Conservation (phyloP, 2,329 filamentous ascomycete species). For the Chrysosporium keratinophilum region DNA sequence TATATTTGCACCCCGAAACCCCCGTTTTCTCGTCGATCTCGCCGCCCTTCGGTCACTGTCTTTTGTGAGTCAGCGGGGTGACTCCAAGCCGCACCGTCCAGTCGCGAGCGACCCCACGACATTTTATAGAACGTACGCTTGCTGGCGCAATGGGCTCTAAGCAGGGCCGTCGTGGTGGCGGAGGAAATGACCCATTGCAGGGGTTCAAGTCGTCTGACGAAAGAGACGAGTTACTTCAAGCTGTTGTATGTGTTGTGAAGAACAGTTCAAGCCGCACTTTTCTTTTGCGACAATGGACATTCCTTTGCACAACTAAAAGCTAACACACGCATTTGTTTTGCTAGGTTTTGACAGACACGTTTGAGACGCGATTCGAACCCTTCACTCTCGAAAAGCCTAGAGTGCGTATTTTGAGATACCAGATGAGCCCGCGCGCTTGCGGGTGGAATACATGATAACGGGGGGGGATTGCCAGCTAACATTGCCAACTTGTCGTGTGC, state of each 20-base stretch:
- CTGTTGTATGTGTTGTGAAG: slow-evolving; percentile 41
- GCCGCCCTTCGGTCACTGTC: no score
- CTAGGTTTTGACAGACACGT: slow-evolving; percentile 84
- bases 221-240: slow-evolving; percentile 53
- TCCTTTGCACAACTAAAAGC: background rate
- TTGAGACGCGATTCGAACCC: slow-evolving; percentile 81
- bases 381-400: slow-evolving; percentile 82
- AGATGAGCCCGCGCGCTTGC: no score
- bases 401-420: slow-evolving; percentile 43
- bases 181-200: background rate
- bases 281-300: background rate
- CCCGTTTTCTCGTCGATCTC: no score
- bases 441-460: background rate
- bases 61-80: no score
- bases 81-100: no score
- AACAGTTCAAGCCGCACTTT: background rate
- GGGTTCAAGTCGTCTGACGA: slow-evolving; percentile 34
- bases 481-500: background rate
- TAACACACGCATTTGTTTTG: background rate
- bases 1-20: no score
- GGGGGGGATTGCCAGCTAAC: background rate
- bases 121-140: background rate
- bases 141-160: background rate
- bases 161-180: slow-evolving; percentile 7
- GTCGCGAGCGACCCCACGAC: no score